A percentile compares a stretch with the other conserved stretches of the same genome.
Conservation (phyloP, 495 filamentous ascomycete species). For the Aspergillus cavernicola region DNA sequence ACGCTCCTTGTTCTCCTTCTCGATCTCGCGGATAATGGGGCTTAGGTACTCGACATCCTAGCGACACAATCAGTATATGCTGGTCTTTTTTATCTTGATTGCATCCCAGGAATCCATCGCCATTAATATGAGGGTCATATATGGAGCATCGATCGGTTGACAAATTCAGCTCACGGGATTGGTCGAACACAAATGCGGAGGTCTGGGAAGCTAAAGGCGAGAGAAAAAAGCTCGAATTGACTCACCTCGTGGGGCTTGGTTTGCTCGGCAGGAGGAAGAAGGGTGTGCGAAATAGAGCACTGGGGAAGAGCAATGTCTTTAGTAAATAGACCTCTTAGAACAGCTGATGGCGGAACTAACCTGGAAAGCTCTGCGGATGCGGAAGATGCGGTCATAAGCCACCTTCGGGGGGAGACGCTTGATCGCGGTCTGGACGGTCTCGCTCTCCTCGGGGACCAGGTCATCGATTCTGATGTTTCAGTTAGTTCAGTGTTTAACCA, state of each 20-base stretch:
- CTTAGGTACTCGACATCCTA: constrained; percentile 77
- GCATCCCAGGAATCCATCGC: background rate
- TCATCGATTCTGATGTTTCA: constrained; percentile 71
- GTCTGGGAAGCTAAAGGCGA: constrained; percentile 19
- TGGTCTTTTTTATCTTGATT: background rate
- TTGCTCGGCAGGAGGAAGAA: constrained; percentile 79
- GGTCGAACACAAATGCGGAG: constrained; percentile 29
- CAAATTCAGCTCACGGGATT: constrained; percentile 45
- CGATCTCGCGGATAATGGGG: constrained; percentile 77
- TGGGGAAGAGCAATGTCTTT: constrained; percentile 36
- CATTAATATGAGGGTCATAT: constrained; percentile 9
- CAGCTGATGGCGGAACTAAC: constrained; percentile 38
- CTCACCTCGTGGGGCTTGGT: constrained; percentile 71
- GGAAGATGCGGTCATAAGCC: constrained; percentile 94
- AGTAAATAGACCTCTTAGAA: constrained; percentile 16
- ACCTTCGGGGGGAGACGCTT: constrained; percentile 87
- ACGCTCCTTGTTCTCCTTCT: constrained; percentile 77
- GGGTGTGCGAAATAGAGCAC: constrained; percentile 79
- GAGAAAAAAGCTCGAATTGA: constrained; percentile 6
- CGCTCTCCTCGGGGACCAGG: constrained; percentile 85
- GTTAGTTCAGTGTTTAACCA: constrained; percentile 7
- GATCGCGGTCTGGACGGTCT: constrained; percentile 77
- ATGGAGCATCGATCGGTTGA: constrained; percentile 23
- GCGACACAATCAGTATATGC: constrained; percentile 17
- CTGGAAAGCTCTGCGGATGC: constrained; percentile 92